Evolutionary conservation across 768 basidiomycete species (phyloP).

Genomic region (Termitomyces sp.): DNA sequence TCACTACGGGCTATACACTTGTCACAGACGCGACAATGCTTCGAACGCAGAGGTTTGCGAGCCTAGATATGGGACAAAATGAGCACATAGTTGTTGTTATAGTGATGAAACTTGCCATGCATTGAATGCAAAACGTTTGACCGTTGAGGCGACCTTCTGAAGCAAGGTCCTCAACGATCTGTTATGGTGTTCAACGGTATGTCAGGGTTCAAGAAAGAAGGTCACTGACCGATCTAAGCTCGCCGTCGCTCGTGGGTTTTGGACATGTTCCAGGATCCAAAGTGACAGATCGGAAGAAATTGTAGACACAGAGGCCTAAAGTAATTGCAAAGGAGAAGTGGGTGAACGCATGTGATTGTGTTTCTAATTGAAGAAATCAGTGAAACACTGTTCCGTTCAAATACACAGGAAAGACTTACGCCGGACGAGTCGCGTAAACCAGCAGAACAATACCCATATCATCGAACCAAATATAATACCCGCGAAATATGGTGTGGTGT

Average conservation of each 20-base stretch:
- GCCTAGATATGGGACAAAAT: constrained; percentile 41
- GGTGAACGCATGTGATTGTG: constrained; percentile 69
- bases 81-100: background rate
- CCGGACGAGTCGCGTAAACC: constrained; percentile 74
- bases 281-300: constrained; percentile 87
- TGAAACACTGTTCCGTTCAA: background rate
- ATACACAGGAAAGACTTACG: constrained; percentile 51
- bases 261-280: constrained; percentile 90
- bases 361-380: constrained; percentile 45
- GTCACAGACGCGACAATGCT: constrained; percentile 92
- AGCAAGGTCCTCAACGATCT: constrained; percentile 92
- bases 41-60: constrained; percentile 88
- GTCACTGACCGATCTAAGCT: constrained; percentile 76
- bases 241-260: constrained; percentile 75
- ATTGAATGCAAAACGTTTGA: constrained; percentile 94
- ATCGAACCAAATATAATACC: constrained; percentile 86
- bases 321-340: constrained; percentile 76
- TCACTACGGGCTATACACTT: constrained; percentile 89
- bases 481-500: constrained; percentile 88
- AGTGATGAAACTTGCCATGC: constrained; percentile 64
- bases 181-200: background rate
- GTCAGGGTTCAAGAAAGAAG: background rate
- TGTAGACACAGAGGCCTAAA: constrained; percentile 75
- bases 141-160: constrained; percentile 88
- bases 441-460: constrained; percentile 83